These are phyloP conservation scores for Starmerella bacillaris DNA, from an alignment of 805 yeast genomes.

Conservation along the genomic window DNA sequence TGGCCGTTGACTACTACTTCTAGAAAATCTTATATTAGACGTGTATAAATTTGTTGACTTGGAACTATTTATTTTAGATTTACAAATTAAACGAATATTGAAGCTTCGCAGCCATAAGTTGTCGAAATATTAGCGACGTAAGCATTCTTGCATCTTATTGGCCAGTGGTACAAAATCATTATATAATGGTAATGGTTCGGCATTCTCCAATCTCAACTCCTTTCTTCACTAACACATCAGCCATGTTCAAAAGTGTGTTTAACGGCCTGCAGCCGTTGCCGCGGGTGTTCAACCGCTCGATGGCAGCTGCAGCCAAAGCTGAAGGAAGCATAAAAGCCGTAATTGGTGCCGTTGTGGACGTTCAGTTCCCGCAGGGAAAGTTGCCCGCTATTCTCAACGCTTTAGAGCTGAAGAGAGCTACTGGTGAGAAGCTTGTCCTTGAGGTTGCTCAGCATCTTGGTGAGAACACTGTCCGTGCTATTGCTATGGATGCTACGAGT, in stretches of 20 bases:
- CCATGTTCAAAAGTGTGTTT: conserved; percentile 20
- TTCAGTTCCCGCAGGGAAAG: conserved; percentile 93
- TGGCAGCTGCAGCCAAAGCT: conserved; percentile 15
- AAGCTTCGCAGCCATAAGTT: too few relatives aligned
- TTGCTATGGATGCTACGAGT: conserved; percentile 99
- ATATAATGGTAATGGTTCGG: too few relatives aligned
- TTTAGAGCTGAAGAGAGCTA: conserved; percentile 60
- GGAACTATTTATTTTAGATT: too few relatives aligned
- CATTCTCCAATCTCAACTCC: conserved; percentile 5
- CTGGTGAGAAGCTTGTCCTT: conserved; percentile 61
- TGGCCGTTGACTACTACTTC: too few relatives aligned
- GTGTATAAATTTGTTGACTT: too few relatives aligned
- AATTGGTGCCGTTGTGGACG: conserved; percentile 32
- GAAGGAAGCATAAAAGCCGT: conserved; percentile 18
- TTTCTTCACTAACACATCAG: conserved; percentile 5
- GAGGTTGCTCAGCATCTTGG: conserved; percentile 99
- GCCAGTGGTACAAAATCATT: too few relatives aligned
- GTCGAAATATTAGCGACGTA: too few relatives aligned
- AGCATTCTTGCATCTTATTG: too few relatives aligned
- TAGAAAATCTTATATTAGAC: too few relatives aligned
- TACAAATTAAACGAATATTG: too few relatives aligned
- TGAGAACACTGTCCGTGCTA: conserved; percentile 99
- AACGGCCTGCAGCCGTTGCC: conserved; percentile 20
- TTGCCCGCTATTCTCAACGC: conserved; percentile 97
- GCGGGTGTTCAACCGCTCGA: conserved; percentile 14